Base-by-base conservation (phyloP, 805 yeast species). In the Starmerella etchellsii region DNA sequence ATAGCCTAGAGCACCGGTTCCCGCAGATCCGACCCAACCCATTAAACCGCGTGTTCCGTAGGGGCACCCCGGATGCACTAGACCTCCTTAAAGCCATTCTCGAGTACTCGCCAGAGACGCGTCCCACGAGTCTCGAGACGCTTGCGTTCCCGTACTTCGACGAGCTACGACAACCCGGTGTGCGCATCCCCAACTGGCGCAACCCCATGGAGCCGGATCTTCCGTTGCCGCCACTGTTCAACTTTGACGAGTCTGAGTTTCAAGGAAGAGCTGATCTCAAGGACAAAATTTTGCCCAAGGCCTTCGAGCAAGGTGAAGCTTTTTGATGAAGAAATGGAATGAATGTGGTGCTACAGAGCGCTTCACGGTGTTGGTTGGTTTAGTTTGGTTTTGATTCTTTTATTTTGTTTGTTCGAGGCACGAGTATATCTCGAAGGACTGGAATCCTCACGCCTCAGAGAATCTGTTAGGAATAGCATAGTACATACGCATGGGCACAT, bases 1-100 rank as follows among this genome's bases (percentile, higher is more conserved):
- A 88, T 64, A 82, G 84, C 79, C 46, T 47, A 30, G 97, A 91
- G 60, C 96, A 88, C 64, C 84, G 83, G 57, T 88, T 88, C 68
- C 97, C 98, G 4, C 71, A 46, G 46, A 66, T 66, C 46, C 51
- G 58, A 39, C 69, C 70, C 9, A 70, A 66, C 42, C 68, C 70
- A 39, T 76, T 80, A 54, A 68, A 71, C 48, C 76, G 76, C 53
- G 76, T 78, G 36, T 76, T 81, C 55, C 70, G 82, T 42, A 71
- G 80, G 50, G 87, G 94, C 16, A 79, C 94, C 15, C 76, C 79
- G 1, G 82, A 77, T 45, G 96, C 94, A 21, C 71, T 91, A 44
- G 95, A 88, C 59, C 69, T 91, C 50, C 67, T 91, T 54, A 70
- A 80, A 68, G 71, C 72, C 44, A 75, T 91, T 34, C 71, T 91